phyloP scores from a whole-genome alignment of 306 rosid species.

The Vigna hirtella region DNA sequence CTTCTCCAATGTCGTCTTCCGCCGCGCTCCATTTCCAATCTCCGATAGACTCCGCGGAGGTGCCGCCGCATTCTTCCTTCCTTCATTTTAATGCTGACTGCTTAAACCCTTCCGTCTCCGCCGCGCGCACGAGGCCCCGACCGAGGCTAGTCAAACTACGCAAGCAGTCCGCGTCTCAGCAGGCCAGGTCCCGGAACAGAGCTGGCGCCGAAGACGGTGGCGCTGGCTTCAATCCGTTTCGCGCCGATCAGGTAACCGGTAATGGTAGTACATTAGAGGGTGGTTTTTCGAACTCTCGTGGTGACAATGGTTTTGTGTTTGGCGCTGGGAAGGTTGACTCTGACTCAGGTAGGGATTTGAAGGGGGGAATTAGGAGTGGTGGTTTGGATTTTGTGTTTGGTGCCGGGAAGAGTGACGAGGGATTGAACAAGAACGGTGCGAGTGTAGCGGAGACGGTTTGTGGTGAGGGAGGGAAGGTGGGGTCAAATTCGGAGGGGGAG shows the following conservation, averaged over 20 bases:
- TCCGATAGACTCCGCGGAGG: slow-evolving; percentile 50
- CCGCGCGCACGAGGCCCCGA: slow-evolving; percentile 49
- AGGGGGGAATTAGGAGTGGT: slow-evolving; percentile 40
- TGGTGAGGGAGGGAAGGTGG: slow-evolving; percentile 38
- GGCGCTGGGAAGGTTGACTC: slow-evolving; percentile 41
- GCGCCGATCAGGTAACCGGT: slow-evolving; percentile 51
- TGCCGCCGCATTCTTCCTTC: slow-evolving; percentile 41
- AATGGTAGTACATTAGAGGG: slow-evolving; percentile 17
- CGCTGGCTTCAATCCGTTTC: slow-evolving; percentile 57
- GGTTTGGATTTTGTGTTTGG: slow-evolving; percentile 54
- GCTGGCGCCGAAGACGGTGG: slow-evolving; percentile 31
- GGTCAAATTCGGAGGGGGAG: slow-evolving; percentile 34
- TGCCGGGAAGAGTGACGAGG: slow-evolving; percentile 40
- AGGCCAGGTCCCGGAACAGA: slow-evolving; percentile 52
- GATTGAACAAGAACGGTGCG: slow-evolving; percentile 19
- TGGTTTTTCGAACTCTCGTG: slow-evolving; percentile 22
- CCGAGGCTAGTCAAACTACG: slow-evolving; percentile 72
- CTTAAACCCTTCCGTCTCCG: slow-evolving; percentile 39
- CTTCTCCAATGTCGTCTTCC: slow-evolving; percentile 55
- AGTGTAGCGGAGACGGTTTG: slow-evolving; percentile 28
- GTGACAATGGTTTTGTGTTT: slow-evolving; percentile 50
- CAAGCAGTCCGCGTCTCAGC: slow-evolving; percentile 68
- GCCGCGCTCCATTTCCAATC: slow-evolving; percentile 57
- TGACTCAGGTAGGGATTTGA: slow-evolving; percentile 44
- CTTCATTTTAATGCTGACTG: slow-evolving; percentile 43